Evolutionary conservation across 192 early-diverging fungal species (phyloP).

Genomic region (Powellomyces hirtus): DNA sequence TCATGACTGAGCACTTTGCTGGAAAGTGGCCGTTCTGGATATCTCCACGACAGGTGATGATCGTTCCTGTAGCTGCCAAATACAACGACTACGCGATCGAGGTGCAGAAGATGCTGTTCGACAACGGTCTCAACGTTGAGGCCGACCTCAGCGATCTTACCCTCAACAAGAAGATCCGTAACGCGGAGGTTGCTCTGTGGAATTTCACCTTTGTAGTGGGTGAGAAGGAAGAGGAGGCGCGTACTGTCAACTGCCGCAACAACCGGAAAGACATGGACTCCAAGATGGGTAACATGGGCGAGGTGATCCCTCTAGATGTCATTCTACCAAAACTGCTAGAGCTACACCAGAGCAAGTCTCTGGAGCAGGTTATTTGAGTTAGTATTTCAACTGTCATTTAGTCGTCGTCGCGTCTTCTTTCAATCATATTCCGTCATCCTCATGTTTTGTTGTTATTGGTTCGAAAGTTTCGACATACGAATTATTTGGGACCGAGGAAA

Average conservation of each 20-base stretch:
- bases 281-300: constrained; percentile 45
- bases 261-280: constrained; percentile 63
- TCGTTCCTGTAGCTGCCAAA: constrained; percentile 82
- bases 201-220: constrained; percentile 99
- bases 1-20: constrained; percentile 92
- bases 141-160: constrained; percentile 82
- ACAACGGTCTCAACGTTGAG: constrained; percentile 79
- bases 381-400: no score
- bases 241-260: constrained; percentile 88
- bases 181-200: constrained; percentile 82
- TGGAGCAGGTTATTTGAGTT: constrained; percentile 21
- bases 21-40: constrained; percentile 99
- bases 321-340: constrained; percentile 68
- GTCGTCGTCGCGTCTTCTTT: no score
- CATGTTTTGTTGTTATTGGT: no score
- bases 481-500: no score
- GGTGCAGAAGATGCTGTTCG: constrained; percentile 67
- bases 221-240: constrained; percentile 70
- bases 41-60: constrained; percentile 86
- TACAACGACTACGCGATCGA: constrained; percentile 80
- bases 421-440: no score
- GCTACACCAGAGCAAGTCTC: constrained; percentile 54
- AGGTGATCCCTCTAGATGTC: constrained; percentile 70
- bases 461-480: no score
- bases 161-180: constrained; percentile 97